These are phyloP conservation scores for Hirsutella rhossiliensis DNA, from an alignment of 2,329 filamentous ascomycete genomes.

Conservation along the genomic window DNA sequence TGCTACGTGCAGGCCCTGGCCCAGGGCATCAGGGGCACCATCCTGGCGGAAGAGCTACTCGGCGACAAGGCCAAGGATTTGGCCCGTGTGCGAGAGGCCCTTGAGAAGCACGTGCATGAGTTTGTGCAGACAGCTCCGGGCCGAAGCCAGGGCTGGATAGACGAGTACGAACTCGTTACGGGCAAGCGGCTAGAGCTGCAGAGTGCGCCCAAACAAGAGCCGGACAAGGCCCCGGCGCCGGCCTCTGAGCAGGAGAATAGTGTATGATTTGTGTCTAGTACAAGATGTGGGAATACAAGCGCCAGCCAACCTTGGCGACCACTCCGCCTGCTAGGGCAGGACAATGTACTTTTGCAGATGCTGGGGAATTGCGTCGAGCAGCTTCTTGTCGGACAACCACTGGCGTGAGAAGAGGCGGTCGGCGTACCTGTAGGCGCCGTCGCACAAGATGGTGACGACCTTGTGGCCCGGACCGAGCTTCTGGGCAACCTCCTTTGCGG, in stretches of 20 bases:
- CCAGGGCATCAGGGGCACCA: constrained; percentile 28
- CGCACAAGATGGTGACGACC: constrained; percentile 86
- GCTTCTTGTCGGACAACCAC: constrained; percentile 80
- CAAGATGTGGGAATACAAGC: constrained; percentile 1
- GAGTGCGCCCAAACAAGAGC: no score
- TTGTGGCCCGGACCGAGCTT: constrained; percentile 80
- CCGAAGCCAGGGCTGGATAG: constrained; percentile 9
- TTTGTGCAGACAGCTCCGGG: constrained; percentile 10
- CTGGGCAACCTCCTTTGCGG: constrained; percentile 86
- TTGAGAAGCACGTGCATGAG: constrained; percentile 24
- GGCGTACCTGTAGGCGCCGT: constrained; percentile 95
- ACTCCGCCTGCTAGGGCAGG: constrained; percentile 58
- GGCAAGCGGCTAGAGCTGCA: constrained; percentile 5
- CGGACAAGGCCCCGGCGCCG: constrained; percentile 17
- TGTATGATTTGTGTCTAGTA: constrained; percentile 16
- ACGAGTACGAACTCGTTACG: constrained; percentile 13
- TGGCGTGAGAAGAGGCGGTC: constrained; percentile 84
- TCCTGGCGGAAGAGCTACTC: constrained; percentile 29
- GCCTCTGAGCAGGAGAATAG: constrained; percentile 4
- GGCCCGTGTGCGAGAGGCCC: constrained; percentile 22
- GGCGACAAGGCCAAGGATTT: constrained; percentile 18
- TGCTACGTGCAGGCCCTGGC: constrained; percentile 15
- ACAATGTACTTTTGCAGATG: constrained; percentile 91
- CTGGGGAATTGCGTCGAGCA: constrained; percentile 70
- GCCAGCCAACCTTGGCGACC: no score